Evolutionary conservation across 352 stramenopile genomes (phyloP), one percentile per base, ranked within the genome.

Genomic region (Globisporangium alternatum): DNA sequence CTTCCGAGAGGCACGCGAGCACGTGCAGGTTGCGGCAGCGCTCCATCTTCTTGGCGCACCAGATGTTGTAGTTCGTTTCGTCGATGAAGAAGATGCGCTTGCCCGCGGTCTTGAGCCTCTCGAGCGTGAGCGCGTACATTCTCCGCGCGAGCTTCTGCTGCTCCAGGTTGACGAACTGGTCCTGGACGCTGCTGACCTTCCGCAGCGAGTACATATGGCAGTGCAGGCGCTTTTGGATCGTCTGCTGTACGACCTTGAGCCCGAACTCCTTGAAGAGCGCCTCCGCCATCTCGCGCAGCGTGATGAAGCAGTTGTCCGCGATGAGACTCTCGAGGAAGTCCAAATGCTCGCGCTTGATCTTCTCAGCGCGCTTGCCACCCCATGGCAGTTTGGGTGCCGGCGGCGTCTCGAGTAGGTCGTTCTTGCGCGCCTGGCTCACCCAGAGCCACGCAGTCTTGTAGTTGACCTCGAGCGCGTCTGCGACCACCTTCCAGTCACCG

Each of bases 401-500:
- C 5, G 63, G 47, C 15, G 45, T 60, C 56, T 68, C 63, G 28
- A 64, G 47, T 44, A 68, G 28, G 56, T 68, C 63, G 30, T n/a
- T 52, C 63, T 68, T 68, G 55, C 56, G 63, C 45, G 53, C 63
- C 37, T 68, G 44, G 35, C 56, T 68, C 56, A 68, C 63, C 63
- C 63, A 68, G 28, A 68, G 56, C 63, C 63, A 68, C 39, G 63
- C 63, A 25, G 63, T 68, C 63, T 68, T 68, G 63, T 68, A 68
- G 19, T 68, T 68, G 28, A 68, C 56, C 33, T 68, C 63, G 22
- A 68, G 56, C 48, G 63, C 56, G 28, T 68, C 63, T 1, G 63
- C 63, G 12, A 64, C 63, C n/a, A 53, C 39, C 37, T 64, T 62
- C 63, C 63, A 68, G 63, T 68, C 63, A 47, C 63, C 63, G 30